Evolutionary conservation across 176 grass and related monocot genomes (phyloP).

Genomic region (Tillandsia leiboldiana): DNA sequence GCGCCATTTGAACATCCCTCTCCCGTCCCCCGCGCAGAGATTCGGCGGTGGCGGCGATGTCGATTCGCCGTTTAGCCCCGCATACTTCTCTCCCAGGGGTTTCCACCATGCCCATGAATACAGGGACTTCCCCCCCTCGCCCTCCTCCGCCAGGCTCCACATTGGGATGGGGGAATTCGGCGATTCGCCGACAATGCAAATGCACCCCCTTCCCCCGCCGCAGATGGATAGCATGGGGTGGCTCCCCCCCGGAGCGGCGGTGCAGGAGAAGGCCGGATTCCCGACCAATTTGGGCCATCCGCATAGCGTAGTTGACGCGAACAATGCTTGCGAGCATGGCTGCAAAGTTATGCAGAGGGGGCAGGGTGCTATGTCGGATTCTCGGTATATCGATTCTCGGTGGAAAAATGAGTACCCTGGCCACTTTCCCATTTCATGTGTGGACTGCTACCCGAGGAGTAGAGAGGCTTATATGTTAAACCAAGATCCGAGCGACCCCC

Average conservation of each 20-base stretch:
- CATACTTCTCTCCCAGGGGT: constrained; percentile 42
- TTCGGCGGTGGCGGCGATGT: constrained; percentile 70
- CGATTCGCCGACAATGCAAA: constrained; percentile 9
- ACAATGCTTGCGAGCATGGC: constrained; percentile 47
- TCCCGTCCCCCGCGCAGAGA: constrained; percentile 36
- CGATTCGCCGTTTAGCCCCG: constrained; percentile 67
- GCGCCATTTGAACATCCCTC: constrained; percentile 63
- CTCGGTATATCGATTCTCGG: constrained; percentile 41
- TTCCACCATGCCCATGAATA: constrained; percentile 44
- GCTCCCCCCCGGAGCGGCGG: constrained; percentile 53
- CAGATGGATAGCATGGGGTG: constrained; percentile 50
- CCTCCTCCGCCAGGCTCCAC: constrained; percentile 55
- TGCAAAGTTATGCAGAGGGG: constrained; percentile 46
- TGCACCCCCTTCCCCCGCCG: constrained; percentile 25
- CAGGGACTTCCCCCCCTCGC: constrained; percentile 59
- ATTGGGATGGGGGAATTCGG: constrained; percentile 47
- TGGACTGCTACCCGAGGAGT: constrained; percentile 35
- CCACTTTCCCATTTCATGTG: constrained; percentile 39
- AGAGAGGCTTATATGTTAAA: constrained; percentile 38
- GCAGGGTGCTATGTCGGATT: constrained; percentile 31
- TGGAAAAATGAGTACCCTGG: constrained; percentile 46
- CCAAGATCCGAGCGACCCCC: constrained; percentile 48
- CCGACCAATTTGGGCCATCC: constrained; percentile 50
- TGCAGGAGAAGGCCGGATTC: constrained; percentile 63
- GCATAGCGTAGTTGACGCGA: constrained; percentile 23